A percentile compares a stretch with the other conserved stretches of the same genome.
phyloP scores from a whole-genome alignment of 1,284 basidiomycete genomes.

The Ceratobasidium sp. region DNA sequence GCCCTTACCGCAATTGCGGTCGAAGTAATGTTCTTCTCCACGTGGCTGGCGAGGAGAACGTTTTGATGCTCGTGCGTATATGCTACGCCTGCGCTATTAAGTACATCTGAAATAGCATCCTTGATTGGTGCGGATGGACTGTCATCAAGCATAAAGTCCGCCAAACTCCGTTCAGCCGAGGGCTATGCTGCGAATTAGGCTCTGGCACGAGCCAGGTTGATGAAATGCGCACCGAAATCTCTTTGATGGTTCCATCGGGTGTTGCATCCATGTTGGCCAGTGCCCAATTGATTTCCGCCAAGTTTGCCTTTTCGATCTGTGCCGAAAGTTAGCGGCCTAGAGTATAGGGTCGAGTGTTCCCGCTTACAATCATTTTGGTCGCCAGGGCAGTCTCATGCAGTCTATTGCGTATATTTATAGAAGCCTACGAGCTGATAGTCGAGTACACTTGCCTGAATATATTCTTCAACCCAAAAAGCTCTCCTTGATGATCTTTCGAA shows the following conservation, averaged over 20 bases:
- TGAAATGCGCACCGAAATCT: slow-evolving; percentile 11
- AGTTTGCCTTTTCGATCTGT: slow-evolving; percentile 75
- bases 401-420: neutral
- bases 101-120: slow-evolving; percentile 25
- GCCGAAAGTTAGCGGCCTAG: neutral
- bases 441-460: slow-evolving; percentile 62
- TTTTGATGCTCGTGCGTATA: slow-evolving; percentile 36
- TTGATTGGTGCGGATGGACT: neutral
- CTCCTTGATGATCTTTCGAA: slow-evolving; percentile 72
- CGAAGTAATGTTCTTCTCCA: slow-evolving; percentile 35
- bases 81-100: slow-evolving; percentile 29
- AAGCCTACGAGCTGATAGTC: neutral
- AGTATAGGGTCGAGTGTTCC: neutral
- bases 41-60: slow-evolving; percentile 30
- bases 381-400: slow-evolving; percentile 74
- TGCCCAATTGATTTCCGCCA: slow-evolving; percentile 78
- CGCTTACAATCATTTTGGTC: slow-evolving; percentile 59
- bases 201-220: neutral
- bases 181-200: neutral
- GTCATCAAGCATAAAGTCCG: slow-evolving; percentile 33
- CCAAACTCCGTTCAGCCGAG: neutral
- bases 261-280: slow-evolving; percentile 62
- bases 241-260: slow-evolving; percentile 30
- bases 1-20: slow-evolving; percentile 30
- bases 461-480: slow-evolving; percentile 82